Percentiles rank a stretch among this genome's conserved stretches.
These are phyloP conservation scores for Aspergillus sp. DNA, from an alignment of 2,329 filamentous ascomycete genomes.

Conservation along the genomic window DNA sequence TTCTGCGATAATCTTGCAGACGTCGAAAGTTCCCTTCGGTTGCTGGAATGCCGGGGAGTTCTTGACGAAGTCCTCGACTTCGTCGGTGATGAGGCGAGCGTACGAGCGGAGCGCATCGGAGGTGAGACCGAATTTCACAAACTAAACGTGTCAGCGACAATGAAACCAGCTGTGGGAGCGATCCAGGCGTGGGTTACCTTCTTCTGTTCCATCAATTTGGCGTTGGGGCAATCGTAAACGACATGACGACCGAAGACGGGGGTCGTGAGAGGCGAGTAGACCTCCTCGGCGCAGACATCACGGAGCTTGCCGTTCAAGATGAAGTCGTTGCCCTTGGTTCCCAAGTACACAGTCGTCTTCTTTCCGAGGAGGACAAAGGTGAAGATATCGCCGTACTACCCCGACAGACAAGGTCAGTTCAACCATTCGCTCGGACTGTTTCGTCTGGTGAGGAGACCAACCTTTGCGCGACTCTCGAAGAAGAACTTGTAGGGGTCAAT, in stretches of 20 bases:
- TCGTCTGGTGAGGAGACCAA: slow-evolving; percentile 35
- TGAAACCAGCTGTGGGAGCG: not conserved
- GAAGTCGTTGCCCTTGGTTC: slow-evolving; percentile 82
- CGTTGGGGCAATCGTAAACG: slow-evolving; percentile 86
- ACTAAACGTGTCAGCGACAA: slow-evolving; percentile 38
- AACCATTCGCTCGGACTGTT: not conserved
- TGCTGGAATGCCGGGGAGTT: slow-evolving; percentile 65
- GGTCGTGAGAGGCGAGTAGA: slow-evolving; percentile 74
- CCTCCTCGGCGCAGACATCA: slow-evolving; percentile 87
- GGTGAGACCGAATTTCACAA: slow-evolving; percentile 65
- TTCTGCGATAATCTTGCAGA: slow-evolving; percentile 75
- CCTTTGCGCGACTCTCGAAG: slow-evolving; percentile 69
- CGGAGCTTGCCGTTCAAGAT: slow-evolving; percentile 88
- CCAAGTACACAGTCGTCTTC: slow-evolving; percentile 83
- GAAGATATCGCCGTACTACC: slow-evolving; percentile 81
- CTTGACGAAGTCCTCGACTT: slow-evolving; percentile 73
- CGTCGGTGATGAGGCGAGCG: slow-evolving; percentile 73
- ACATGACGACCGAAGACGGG: slow-evolving; percentile 79
- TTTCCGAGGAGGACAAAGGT: slow-evolving; percentile 85
- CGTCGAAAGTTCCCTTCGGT: slow-evolving; percentile 66
- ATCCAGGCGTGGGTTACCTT: slow-evolving; percentile 58
- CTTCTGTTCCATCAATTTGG: slow-evolving; percentile 95
- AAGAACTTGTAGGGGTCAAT: slow-evolving; percentile 74
- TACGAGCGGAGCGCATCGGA: slow-evolving; percentile 66
- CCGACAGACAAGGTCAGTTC: not conserved